Conservation (phyloP, 2,329 filamentous ascomycete species). For the Cercospora nicotianae region DNA sequence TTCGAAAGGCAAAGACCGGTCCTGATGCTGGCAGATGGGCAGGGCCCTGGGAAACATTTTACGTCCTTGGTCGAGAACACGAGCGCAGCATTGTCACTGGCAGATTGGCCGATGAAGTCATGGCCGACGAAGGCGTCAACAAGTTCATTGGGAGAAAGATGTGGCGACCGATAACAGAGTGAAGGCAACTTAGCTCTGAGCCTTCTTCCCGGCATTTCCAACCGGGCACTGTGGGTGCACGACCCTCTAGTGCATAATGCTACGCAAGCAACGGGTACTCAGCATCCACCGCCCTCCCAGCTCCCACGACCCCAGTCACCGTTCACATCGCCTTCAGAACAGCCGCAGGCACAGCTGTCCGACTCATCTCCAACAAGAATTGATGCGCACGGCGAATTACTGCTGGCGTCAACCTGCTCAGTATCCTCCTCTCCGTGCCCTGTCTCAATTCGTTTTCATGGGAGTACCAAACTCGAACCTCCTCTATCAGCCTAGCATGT, state of each 20-base stretch:
- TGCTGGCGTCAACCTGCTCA: background rate
- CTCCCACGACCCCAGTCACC: background rate
- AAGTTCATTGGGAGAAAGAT: conserved; percentile 60
- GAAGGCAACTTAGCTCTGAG: background rate
- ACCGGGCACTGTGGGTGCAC: background rate
- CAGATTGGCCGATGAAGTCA: conserved; percentile 58
- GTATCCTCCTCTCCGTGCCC: background rate
- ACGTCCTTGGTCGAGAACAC: conserved; percentile 59
- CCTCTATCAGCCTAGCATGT: background rate
- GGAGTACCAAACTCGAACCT: background rate
- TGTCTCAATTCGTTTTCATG: background rate
- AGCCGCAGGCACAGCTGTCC: background rate
- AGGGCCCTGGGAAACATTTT: conserved; percentile 57
- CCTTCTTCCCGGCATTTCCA: background rate
- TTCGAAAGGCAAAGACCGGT: conserved; percentile 44
- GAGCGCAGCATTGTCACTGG: conserved; percentile 70
- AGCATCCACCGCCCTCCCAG: background rate
- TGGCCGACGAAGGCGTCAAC: conserved; percentile 61
- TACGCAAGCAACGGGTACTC: background rate
- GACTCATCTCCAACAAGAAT: background rate
- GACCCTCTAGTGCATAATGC: background rate
- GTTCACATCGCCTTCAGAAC: background rate
- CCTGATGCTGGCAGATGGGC: conserved; percentile 34
- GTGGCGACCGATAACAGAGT: conserved; percentile 52
- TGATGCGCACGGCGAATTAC: background rate